Percentiles rank a stretch among this genome's conserved stretches.
phyloP scores from a whole-genome alignment of 768 basidiomycete genomes.

The Auriscalpium orientale region DNA sequence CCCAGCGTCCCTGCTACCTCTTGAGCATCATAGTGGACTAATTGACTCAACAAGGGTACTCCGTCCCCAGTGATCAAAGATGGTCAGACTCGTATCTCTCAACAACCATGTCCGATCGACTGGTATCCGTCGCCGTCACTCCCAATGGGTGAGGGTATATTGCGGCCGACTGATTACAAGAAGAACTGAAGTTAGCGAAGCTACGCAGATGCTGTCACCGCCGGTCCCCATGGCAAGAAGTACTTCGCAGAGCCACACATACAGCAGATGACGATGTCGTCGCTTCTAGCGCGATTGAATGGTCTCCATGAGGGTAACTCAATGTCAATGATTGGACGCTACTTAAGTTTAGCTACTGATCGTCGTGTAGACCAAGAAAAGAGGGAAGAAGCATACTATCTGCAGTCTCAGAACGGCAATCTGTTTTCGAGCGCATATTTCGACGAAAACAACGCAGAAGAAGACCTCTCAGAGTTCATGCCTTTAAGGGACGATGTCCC shows the following conservation, averaged over 20 bases:
- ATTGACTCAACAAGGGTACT: slow-evolving; percentile 32
- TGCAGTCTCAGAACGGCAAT: slow-evolving; percentile 93
- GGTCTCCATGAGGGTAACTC: slow-evolving; percentile 18
- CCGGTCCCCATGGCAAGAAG: slow-evolving; percentile 40
- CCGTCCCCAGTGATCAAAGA: slow-evolving; percentile 36
- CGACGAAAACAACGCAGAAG: slow-evolving; percentile 18
- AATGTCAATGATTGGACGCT: no score
- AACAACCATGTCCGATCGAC: slow-evolving; percentile 41
- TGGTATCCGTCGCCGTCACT: slow-evolving; percentile 71
- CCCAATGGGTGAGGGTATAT: slow-evolving; percentile 59
- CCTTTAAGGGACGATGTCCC: slow-evolving; percentile 61
- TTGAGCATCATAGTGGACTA: neutral
- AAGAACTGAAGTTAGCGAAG: slow-evolving; percentile 27
- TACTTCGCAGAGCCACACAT: slow-evolving; percentile 75
- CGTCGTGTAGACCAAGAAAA: slow-evolving; percentile 15
- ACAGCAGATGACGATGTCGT: slow-evolving; percentile 58
- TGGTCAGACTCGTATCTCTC: slow-evolving; percentile 67
- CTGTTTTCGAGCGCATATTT: slow-evolving; percentile 47
- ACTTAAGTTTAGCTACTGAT: neutral
- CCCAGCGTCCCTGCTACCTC: neutral
- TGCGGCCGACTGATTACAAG: neutral
- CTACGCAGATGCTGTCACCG: slow-evolving; percentile 67
- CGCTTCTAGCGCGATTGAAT: slow-evolving; percentile 41
- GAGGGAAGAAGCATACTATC: slow-evolving; percentile 45
- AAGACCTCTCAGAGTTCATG: slow-evolving; percentile 50